These are phyloP conservation scores for Erodium maritimum DNA, from an alignment of 345 rosid species.

Conservation along the genomic window DNA sequence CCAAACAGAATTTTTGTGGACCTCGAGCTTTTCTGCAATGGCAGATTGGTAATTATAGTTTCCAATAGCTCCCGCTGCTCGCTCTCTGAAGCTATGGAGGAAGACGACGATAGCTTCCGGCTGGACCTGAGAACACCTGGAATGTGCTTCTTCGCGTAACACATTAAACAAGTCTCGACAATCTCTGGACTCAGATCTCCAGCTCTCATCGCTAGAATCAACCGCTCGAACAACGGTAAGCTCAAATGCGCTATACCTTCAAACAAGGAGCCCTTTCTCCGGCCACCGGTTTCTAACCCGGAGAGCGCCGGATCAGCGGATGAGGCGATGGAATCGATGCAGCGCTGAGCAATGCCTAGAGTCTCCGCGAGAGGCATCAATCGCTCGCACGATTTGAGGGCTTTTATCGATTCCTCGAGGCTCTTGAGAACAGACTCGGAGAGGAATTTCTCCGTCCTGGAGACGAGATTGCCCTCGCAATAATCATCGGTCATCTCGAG, in stretches of 20 bases:
- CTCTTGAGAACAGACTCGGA: conserved; percentile 57
- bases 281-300: conserved; percentile 36
- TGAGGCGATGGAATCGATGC: conserved; percentile 60
- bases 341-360: conserved; percentile 48
- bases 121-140: conserved; percentile 67
- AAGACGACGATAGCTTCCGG: conserved; percentile 47
- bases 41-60: conserved; percentile 50
- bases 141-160: conserved; percentile 65
- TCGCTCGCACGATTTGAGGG: conserved; percentile 68
- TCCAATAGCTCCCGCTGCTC: conserved; percentile 78
- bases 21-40: conserved; percentile 43
- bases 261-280: conserved; percentile 48
- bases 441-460: conserved; percentile 57
- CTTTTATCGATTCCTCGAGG: conserved; percentile 57
- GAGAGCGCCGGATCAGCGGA: conserved; percentile 57
- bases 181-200: conserved; percentile 48
- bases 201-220: conserved; percentile 52
- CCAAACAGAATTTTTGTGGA: conserved; percentile 67
- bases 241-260: conserved; percentile 59
- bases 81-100: conserved; percentile 33
- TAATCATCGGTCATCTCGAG: conserved; percentile 87
- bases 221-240: conserved; percentile 36
- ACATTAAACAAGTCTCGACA: conserved; percentile 66
- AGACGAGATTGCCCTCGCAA: conserved; percentile 63
- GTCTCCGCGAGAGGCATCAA: conserved; percentile 39